These are phyloP conservation scores for Exserohilum turcica DNA, from an alignment of 2,329 filamentous ascomycete genomes.

Conservation along the genomic window DNA sequence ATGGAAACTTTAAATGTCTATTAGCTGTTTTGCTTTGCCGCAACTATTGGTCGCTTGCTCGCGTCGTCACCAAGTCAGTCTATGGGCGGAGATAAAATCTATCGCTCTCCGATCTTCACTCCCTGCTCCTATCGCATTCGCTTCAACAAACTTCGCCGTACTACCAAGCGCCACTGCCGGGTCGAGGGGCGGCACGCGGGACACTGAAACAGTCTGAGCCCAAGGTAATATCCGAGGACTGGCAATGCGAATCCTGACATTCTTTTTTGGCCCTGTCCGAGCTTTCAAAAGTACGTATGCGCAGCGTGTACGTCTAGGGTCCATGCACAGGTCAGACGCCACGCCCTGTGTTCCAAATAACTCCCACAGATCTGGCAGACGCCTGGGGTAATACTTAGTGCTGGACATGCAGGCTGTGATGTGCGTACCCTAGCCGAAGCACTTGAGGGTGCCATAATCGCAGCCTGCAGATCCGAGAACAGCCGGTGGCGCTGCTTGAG, in stretches of 20 bases:
- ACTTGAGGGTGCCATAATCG: not conserved
- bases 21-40: not conserved
- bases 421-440: not conserved
- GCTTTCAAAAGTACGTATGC: not conserved
- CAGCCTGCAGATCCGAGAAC: not conserved
- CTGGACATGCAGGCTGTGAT: not conserved
- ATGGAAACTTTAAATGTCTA: not conserved
- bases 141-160: not conserved
- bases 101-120: no score
- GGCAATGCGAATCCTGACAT: not conserved
- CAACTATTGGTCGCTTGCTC: not conserved
- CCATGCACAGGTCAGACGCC: not conserved
- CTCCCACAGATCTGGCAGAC: not conserved
- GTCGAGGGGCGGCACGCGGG: not conserved
- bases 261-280: not conserved
- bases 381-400: not conserved
- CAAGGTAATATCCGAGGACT: not conserved
- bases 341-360: no score
- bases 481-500: not conserved
- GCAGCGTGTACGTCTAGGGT: not conserved
- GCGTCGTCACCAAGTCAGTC: not conserved
- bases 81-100: not conserved
- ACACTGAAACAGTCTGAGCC: not conserved
- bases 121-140: not conserved
- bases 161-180: not conserved